phyloP scores from a whole-genome alignment of 768 basidiomycete species.

The Boletales sp. region DNA sequence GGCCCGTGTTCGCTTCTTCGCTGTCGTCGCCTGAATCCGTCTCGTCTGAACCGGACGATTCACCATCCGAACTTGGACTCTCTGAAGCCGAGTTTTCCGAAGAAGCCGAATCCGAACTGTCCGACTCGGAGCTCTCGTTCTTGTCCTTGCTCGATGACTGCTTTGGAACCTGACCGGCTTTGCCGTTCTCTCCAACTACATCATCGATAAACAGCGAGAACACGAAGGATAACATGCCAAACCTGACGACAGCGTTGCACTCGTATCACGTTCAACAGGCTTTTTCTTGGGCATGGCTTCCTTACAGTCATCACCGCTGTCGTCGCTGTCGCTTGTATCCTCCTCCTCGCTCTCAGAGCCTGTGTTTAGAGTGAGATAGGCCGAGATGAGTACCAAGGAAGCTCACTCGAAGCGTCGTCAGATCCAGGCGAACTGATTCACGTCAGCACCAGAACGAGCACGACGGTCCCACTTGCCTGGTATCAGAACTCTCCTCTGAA shows the following conservation, averaged over 20 bases:
- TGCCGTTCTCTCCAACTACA: constrained; percentile 12
- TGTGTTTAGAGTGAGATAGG: constrained; percentile 1
- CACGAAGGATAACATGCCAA: not conserved
- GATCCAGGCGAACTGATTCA: constrained; percentile 17
- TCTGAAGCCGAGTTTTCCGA: constrained; percentile 17
- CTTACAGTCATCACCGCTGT: constrained; percentile 4
- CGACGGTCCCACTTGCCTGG: constrained; percentile 16
- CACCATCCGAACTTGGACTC: constrained; percentile 15
- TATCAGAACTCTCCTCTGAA: constrained; percentile 21
- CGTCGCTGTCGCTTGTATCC: constrained; percentile 11
- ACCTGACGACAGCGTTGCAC: constrained; percentile 39
- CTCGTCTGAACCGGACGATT: constrained; percentile 10
- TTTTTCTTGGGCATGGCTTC: not conserved
- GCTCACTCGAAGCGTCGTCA: constrained; percentile 15
- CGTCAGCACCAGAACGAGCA: constrained; percentile 7
- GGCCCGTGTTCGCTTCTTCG: constrained; percentile 3
- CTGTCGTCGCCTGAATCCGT: constrained; percentile 15
- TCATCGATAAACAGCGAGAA: not conserved
- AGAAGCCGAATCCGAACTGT: constrained; percentile 1
- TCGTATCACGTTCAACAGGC: constrained; percentile 33
- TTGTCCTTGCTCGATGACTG: constrained; percentile 4
- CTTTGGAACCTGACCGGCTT: not conserved
- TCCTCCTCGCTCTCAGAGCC: constrained; percentile 13
- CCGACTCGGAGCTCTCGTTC: constrained; percentile 4
- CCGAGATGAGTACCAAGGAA: constrained; percentile 6